A percentile compares a stretch with the other conserved stretches of the same genome.
These are phyloP conservation scores for Fusarium protoensiforme DNA, from an alignment of 2,329 filamentous ascomycete genomes.

Conservation along the genomic window DNA sequence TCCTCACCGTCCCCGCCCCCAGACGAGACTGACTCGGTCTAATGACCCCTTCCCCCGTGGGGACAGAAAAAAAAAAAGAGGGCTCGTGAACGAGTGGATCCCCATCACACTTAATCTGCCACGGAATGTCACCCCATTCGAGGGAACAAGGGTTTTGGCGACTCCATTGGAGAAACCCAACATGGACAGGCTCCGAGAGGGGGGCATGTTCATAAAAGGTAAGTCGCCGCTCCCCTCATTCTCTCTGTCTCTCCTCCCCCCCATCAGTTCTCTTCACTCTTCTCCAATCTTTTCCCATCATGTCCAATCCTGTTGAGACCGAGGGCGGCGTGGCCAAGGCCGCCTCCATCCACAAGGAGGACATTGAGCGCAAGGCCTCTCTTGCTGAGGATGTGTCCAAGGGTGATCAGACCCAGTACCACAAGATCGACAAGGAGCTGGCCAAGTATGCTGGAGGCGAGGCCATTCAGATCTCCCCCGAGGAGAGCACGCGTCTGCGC, in stretches of 20 bases:
- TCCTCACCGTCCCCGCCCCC: constrained; percentile 1
- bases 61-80: not conserved
- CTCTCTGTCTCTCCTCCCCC: not conserved
- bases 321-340: not conserved
- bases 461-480: constrained; percentile 66
- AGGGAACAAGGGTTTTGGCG: not conserved
- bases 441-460: constrained; percentile 69
- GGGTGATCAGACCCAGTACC: not conserved
- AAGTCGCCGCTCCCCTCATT: not conserved
- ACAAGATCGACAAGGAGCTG: constrained; percentile 77
- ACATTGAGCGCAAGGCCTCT: not conserved
- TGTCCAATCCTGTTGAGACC: not conserved
- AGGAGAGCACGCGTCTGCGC: constrained; percentile 70
- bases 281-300: not conserved
- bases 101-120: not conserved
- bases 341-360: not conserved
- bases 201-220: not conserved
- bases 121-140: constrained; percentile 3
- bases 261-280: not conserved
- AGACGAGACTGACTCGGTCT: not conserved
- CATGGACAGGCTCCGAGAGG: not conserved
- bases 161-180: not conserved
- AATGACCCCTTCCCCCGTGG: not conserved
- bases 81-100: not conserved
- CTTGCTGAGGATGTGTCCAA: not conserved